These are phyloP conservation scores for Alternaria incomplexa DNA, from an alignment of 2,329 filamentous ascomycete species.

Conservation along the genomic window DNA sequence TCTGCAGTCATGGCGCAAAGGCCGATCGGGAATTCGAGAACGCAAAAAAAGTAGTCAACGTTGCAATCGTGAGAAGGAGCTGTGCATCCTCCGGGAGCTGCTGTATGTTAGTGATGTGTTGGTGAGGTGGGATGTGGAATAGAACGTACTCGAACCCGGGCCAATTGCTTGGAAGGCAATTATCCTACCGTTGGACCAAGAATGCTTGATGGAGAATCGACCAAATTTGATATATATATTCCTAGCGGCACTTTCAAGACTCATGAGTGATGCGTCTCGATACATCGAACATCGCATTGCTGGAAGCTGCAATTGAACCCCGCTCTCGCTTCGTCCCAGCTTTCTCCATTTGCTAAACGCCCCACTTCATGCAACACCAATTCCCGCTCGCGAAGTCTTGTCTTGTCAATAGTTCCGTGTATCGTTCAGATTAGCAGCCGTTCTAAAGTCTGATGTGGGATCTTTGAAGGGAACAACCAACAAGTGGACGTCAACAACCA, in stretches of 20 bases:
- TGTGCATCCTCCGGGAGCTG: constrained; percentile 25
- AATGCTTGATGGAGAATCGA: constrained; percentile 12
- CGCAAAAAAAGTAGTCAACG: constrained; percentile 5
- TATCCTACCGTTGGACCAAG: constrained; percentile 30
- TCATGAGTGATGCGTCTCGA: background rate
- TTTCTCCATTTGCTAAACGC: background rate
- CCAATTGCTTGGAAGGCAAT: constrained; percentile 33
- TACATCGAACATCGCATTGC: background rate
- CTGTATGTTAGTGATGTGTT: background rate
- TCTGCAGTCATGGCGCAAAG: background rate
- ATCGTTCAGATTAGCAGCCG: background rate
- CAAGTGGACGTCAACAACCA: background rate
- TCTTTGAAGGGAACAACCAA: background rate
- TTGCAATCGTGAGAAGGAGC: constrained; percentile 22
- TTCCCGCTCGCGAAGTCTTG: background rate
- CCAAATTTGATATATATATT: background rate
- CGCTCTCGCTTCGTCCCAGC: background rate
- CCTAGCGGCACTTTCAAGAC: background rate
- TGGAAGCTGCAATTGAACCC: background rate
- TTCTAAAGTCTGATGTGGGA: background rate
- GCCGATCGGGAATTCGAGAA: background rate
- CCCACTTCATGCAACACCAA: background rate
- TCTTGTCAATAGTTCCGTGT: background rate
- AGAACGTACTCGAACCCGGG: constrained; percentile 19
- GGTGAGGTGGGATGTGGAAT: background rate